phyloP scores from a whole-genome alignment of 495 filamentous ascomycete genomes.

The Filosporella fistucella region DNA sequence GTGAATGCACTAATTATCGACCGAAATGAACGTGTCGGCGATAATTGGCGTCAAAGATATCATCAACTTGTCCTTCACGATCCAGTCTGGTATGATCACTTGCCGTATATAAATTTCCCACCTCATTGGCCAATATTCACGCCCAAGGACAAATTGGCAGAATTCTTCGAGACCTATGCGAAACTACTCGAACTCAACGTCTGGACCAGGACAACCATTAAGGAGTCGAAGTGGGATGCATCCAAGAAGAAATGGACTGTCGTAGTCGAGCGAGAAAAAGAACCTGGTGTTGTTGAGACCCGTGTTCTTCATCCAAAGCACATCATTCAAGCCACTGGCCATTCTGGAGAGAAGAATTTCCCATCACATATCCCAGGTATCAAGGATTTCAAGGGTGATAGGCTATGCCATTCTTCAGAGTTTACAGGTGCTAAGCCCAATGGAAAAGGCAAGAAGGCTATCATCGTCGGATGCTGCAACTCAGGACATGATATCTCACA shows the following conservation, averaged over 20 bases:
- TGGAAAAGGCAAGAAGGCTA: slow-evolving; percentile 55
- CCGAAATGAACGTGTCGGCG: slow-evolving; percentile 55
- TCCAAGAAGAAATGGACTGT: slow-evolving; percentile 49
- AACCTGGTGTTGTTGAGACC: slow-evolving; percentile 16
- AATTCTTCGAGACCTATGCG: slow-evolving; percentile 65
- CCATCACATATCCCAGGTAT: slow-evolving; percentile 56
- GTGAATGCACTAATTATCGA: slow-evolving; percentile 56
- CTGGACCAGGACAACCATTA: slow-evolving; percentile 45
- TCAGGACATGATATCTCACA: slow-evolving; percentile 79
- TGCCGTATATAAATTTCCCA: slow-evolving; percentile 63
- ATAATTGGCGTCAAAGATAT: slow-evolving; percentile 61
- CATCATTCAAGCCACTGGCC: slow-evolving; percentile 60
- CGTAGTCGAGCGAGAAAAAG: slow-evolving; percentile 32
- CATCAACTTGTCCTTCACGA: slow-evolving; percentile 52
- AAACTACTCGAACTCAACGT: slow-evolving; percentile 61
- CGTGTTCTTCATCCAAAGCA: slow-evolving; percentile 47
- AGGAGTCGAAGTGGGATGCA: slow-evolving; percentile 44
- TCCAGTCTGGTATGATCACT: slow-evolving; percentile 60
- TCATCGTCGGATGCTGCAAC: slow-evolving; percentile 77
- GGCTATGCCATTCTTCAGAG: slow-evolving; percentile 68
- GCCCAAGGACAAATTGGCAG: slow-evolving; percentile 67
- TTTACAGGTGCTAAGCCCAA: slow-evolving; percentile 52
- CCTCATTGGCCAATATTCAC: slow-evolving; percentile 55
- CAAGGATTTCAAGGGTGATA: slow-evolving; percentile 52
- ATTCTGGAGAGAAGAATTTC: slow-evolving; percentile 59